A percentile compares a stretch with the other conserved stretches of the same genome.
phyloP scores from a whole-genome alignment of 2,329 filamentous ascomycete genomes.

The Phyllosticta citriasiana region DNA sequence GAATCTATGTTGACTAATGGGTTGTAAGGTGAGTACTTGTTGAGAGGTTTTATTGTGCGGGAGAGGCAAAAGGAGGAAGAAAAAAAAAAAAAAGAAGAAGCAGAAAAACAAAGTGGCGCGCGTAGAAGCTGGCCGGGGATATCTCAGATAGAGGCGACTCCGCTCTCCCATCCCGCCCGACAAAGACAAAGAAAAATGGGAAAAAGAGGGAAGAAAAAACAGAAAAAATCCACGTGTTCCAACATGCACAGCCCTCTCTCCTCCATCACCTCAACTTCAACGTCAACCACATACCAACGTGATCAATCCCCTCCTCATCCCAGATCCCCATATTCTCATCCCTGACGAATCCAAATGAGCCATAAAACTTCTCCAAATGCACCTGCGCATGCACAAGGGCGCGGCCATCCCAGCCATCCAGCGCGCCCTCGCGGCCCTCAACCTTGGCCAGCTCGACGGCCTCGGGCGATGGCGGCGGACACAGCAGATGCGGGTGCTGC shows the following conservation, averaged over 20 bases:
- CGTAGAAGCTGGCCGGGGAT: background rate
- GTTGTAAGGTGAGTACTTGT: too few species aligned
- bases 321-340: constrained; percentile 8
- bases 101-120: background rate
- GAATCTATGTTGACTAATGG: too few species aligned
- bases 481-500: constrained; percentile 43
- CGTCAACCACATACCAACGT: constrained; percentile 66
- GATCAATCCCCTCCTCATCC: constrained; percentile 8
- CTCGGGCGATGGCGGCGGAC: constrained; percentile 29
- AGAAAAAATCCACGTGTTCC: background rate
- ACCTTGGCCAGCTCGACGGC: constrained; percentile 34
- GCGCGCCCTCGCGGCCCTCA: constrained; percentile 31
- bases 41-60: too few species aligned
- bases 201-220: too few species aligned
- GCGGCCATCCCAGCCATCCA: constrained; percentile 57
- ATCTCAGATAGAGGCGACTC: background rate
- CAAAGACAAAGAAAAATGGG: background rate
- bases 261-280: constrained; percentile 20
- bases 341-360: constrained; percentile 55
- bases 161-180: background rate
- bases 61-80: background rate
- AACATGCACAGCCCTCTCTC: background rate
- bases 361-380: constrained; percentile 55
- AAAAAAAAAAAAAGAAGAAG: background rate
- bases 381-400: constrained; percentile 73